Evolutionary conservation across 2,329 filamentous ascomycete species (phyloP), one percentile per base, ranked within the genome.

Genomic region (Nothopassalora personata): DNA sequence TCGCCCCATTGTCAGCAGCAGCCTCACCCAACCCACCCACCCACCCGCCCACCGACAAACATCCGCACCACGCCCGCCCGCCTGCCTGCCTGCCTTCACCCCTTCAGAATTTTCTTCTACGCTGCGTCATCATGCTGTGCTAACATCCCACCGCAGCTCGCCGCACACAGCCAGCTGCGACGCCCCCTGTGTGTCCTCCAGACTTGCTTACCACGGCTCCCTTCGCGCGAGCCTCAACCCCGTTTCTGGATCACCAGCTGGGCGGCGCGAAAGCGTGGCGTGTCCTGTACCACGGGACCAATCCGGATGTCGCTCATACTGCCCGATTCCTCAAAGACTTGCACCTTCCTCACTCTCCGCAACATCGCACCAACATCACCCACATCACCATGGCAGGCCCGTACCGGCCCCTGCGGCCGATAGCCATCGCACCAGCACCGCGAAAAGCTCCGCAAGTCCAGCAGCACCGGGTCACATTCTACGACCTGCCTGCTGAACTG

Each of bases 401-500:
- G 45, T 53, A 63, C 66, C 13, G 54, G 43, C 54, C 56, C n/a
- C 58, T 43, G 11, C 39, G 39, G 39, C 39, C 53, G 48, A 47
- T 28, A n/a, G 52, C 56, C 19, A 28, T 65, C 36, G 58, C 63
- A n/a, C 61, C 62, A 46, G 61, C 62, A 28, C 60, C 61, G 52
- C 64, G 60, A 36, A 57, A 60, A 52, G 49, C 30, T 3, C 58
- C 59, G 18, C 55, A 53, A 31, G 50, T 48, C 19, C 53, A 60
- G 6, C 46, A 45, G 30, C 60, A 60, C 28, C 57, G 54, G 45
- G 60, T 63, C 28, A 61, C 58, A 10, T 70, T 72, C 58, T 71
- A 65, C 60, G 68, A 71, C 60, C 59, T 72, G 10, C 70, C 70
- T 7, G 64, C 70, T 50, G 70, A 72, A 59, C 62, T 72, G 47